Evolutionary conservation across 148 eudicot genomes (phyloP).

Genomic region (Limonium bicolor): DNA sequence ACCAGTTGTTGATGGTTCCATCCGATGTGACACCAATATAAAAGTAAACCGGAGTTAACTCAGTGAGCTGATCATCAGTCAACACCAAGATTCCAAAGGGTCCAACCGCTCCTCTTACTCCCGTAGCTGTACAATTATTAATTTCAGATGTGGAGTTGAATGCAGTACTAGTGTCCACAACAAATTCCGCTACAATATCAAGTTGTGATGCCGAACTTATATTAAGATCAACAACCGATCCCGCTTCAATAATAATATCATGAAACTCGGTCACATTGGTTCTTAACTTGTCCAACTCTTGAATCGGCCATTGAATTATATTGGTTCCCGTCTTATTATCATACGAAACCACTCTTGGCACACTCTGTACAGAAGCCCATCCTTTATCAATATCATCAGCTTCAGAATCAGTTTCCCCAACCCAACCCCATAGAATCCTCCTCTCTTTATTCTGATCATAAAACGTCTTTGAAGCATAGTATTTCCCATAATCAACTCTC

Average conservation of each 20-base stretch:
- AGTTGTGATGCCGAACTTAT: conserved; percentile 43
- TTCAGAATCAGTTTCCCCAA: conserved; percentile 65
- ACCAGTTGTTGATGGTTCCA: conserved; percentile 44
- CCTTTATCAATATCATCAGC: conserved; percentile 49
- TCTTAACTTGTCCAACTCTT: conserved; percentile 60
- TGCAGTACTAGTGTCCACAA: conserved; percentile 31
- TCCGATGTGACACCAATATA: conserved; percentile 46
- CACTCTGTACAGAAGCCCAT: conserved; percentile 76
- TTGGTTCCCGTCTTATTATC: conserved; percentile 64
- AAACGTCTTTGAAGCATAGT: conserved; percentile 83
- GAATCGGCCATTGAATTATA: conserved; percentile 72
- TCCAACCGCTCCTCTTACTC: conserved; percentile 44
- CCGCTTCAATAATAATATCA: conserved; percentile 35
- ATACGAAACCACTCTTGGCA: conserved; percentile 68
- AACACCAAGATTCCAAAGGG: conserved; percentile 82
- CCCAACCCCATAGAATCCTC: conserved; percentile 86
- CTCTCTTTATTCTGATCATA: conserved; percentile 53
- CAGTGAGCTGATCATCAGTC: conserved; percentile 51
- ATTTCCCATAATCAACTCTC: conserved; percentile 65
- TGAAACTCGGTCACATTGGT: conserved; percentile 13
- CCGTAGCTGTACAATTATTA: conserved; percentile 50
- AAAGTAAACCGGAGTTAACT: conserved; percentile 73
- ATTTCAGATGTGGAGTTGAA: conserved; percentile 27
- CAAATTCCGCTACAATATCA: conserved; percentile 63
- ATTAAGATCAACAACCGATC: conserved; percentile 45